Conservation (phyloP, 2,329 filamentous ascomycete genomes). For the Drechslerella stenobrocha region DNA sequence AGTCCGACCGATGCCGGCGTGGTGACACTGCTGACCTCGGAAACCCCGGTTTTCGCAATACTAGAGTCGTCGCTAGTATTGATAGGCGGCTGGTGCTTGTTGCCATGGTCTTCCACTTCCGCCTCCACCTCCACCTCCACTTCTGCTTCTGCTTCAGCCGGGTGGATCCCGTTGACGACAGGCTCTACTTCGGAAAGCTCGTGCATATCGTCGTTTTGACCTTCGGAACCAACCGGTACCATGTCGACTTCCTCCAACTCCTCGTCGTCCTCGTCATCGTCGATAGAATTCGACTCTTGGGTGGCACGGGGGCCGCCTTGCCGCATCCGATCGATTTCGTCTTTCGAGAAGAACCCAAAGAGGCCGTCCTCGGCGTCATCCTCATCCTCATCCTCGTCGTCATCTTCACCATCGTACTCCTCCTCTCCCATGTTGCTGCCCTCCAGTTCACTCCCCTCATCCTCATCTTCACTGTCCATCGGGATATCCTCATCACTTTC, state of each 20-base stretch:
- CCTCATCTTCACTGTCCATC: conserved; percentile 66
- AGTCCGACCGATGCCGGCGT: conserved; percentile 40
- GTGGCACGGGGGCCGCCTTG: conserved; percentile 52
- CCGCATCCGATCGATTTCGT: conserved; percentile 63
- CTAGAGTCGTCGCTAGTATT: conserved; percentile 46
- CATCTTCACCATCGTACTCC: conserved; percentile 56
- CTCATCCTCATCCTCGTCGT: conserved; percentile 59
- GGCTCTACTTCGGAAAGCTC: conserved; percentile 25
- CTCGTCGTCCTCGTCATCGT: conserved; percentile 51
- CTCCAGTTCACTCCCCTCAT: conserved; percentile 56
- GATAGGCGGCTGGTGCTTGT: conserved; percentile 45
- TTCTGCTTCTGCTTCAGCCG: conserved; percentile 7
- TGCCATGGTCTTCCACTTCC: background rate
- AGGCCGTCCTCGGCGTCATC: conserved; percentile 58
- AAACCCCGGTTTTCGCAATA: conserved; percentile 51
- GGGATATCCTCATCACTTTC: conserved; percentile 69
- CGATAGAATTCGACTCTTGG: conserved; percentile 53
- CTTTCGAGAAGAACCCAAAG: conserved; percentile 65
- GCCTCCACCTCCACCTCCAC: background rate
- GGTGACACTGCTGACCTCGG: conserved; percentile 52
- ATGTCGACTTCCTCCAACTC: conserved; percentile 50
- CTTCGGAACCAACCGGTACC: conserved; percentile 41
- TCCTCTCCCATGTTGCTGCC: conserved; percentile 54
- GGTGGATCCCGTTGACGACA: conserved; percentile 25
- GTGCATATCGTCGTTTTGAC: conserved; percentile 51